Conservation (phyloP, 352 stramenopile species). For the Phytophthora melonis region DNA sequence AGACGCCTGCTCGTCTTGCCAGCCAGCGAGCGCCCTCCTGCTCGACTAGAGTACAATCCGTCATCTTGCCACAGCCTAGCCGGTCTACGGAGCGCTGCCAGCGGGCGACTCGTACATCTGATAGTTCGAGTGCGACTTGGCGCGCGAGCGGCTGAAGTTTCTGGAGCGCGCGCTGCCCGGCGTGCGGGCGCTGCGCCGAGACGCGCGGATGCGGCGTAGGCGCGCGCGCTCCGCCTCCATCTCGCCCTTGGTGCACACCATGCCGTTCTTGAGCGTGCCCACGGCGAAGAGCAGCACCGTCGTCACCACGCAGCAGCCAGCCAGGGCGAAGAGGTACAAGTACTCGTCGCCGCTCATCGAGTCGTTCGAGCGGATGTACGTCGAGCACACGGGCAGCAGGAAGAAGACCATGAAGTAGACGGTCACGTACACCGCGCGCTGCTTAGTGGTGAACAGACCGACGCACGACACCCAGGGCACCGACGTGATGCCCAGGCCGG, state of each 20-base stretch:
- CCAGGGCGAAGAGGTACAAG: constrained; percentile 65
- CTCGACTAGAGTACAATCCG: constrained; percentile 36
- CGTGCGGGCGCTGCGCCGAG: constrained; percentile 63
- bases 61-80: constrained; percentile 29
- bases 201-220: constrained; percentile 58
- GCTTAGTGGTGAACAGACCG: constrained; percentile 73
- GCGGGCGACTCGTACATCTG: constrained; percentile 73
- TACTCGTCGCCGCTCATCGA: constrained; percentile 52
- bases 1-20: constrained; percentile 2
- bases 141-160: constrained; percentile 73
- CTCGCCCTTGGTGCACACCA: constrained; percentile 77
- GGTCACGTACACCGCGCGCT: constrained; percentile 70
- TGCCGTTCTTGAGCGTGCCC: constrained; percentile 69
- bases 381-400: constrained; percentile 56
- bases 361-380: constrained; percentile 50
- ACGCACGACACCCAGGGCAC: constrained; percentile 81
- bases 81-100: constrained; percentile 52
- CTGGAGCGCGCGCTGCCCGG: constrained; percentile 64
- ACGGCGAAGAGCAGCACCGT: constrained; percentile 60
- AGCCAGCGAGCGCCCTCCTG: constrained; percentile 13
- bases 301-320: constrained; percentile 53
- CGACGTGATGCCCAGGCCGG: constrained; percentile 73
- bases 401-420: constrained; percentile 85
- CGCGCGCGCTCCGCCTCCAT: constrained; percentile 59
- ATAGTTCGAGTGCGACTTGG: constrained; percentile 78